Base-by-base conservation (phyloP, 345 rosid species). In the Citropsis articulata region DNA sequence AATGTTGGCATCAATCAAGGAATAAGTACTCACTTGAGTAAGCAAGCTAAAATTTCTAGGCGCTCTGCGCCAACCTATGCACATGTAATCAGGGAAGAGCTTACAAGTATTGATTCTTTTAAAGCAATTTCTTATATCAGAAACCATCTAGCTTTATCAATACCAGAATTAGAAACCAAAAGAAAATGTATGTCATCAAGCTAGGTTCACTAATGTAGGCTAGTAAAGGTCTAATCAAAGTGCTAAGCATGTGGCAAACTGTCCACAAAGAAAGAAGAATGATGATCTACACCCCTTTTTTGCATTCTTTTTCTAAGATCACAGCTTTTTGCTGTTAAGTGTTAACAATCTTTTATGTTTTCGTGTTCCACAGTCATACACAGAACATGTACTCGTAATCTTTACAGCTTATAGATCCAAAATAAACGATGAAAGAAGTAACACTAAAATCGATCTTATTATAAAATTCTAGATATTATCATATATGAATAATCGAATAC, bases 361-460 rank as follows among this genome's bases (percentile, higher is more conserved):
- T 72, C 75, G 55, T 53, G 59, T 48, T 69, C 69, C 74, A 61
- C n/a, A 30, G 25, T 74, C 74, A 6, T 16, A 66, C 31, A 28
- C 77, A 70, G 63, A 78, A 66, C 30, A 50, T 31, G 60, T 12
- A 38, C 67, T 28, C 33, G 10, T 19, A 28, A 70, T 74, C 84
- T 81, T 83, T 83, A 74, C 88, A 83, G 86, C 76, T 73, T 56
- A 50, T 48, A 30, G 66, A 31, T 63, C 14, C 24, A 36, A 28
- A 30, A 25, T 55, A 55, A 53, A 53, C 22, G 19, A 61, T 25
- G 12, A 61, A 61, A 76, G 7, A 22, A 24, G 16, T 12, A 77
- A 30, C 62, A 70, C 50, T 42, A 36, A 36, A 75, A 40, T 27
- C 25, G 50, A 70, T 28, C 55, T 53, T 40, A 16, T 65, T 57